Evolutionary conservation across 1,284 basidiomycete species (phyloP).

Genomic region (Ustilago loliicola): DNA sequence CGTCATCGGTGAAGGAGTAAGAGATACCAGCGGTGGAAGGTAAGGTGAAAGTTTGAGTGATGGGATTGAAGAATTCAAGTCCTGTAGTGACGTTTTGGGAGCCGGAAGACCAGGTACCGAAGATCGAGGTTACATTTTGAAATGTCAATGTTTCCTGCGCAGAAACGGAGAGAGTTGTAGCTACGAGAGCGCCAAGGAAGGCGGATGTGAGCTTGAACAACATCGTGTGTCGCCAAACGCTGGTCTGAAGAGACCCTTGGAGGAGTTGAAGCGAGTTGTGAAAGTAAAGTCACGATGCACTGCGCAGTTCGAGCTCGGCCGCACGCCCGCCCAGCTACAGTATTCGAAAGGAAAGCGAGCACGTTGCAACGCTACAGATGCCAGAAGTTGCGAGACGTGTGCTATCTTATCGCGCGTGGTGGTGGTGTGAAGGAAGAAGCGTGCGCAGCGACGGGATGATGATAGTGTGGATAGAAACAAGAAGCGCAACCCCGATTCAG

Average conservation of each 20-base stretch:
- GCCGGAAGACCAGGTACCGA: constrained; percentile 66
- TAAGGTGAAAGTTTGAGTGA: constrained; percentile 61
- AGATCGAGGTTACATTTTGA: constrained; percentile 48
- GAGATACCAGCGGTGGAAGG: constrained; percentile 62
- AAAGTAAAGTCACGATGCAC: no score
- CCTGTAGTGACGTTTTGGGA: constrained; percentile 64
- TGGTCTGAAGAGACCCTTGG: neutral
- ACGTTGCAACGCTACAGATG: no score
- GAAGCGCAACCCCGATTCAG: constrained; percentile 4
- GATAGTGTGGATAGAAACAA: neutral
- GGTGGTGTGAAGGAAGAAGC: neutral
- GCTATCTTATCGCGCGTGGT: no score
- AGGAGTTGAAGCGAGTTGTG: neutral
- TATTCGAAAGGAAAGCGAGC: no score
- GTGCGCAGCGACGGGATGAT: neutral
- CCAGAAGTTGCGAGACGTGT: no score
- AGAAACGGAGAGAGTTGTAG: constrained; percentile 2
- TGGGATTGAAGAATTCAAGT: constrained; percentile 67
- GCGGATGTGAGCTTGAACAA: neutral
- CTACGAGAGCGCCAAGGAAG: neutral
- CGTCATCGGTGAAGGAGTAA: constrained; percentile 67
- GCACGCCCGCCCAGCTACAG: no score
- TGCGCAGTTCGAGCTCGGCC: no score
- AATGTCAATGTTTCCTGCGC: constrained; percentile 24
- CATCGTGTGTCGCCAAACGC: no score